Evolutionary conservation across 495 filamentous ascomycete species (phyloP).

Genomic region (Hapsidospora chrysogenum): DNA sequence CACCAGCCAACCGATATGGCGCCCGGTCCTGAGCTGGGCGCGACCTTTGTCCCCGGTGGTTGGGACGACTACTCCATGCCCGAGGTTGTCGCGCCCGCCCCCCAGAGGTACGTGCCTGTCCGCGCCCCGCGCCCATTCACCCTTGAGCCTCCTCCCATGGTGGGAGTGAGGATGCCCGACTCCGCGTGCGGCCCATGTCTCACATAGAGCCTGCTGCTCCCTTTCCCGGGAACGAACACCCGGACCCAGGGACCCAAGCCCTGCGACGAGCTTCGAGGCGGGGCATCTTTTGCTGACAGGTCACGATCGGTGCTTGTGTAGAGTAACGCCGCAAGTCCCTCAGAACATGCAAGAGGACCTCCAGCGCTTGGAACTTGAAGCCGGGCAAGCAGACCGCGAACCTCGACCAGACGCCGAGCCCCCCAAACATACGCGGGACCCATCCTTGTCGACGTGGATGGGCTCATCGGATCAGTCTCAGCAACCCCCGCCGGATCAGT

Average conservation of each 20-base stretch:
- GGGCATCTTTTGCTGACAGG: conserved; percentile 1
- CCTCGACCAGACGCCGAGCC: conserved; percentile 6
- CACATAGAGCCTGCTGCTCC: conserved; percentile 1
- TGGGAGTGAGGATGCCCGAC: no score
- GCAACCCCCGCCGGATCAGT: conserved; percentile 4
- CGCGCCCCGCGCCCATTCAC: not conserved
- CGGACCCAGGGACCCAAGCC: no score
- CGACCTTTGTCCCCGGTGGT: conserved; percentile 82
- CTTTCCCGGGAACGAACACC: no score
- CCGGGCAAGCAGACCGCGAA: conserved; percentile 29
- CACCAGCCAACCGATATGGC: not conserved
- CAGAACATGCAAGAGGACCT: conserved; percentile 82
- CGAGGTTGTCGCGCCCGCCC: conserved; percentile 47
- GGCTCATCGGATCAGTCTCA: conserved; percentile 14
- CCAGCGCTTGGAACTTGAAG: conserved; percentile 73
- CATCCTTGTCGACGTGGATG: conserved; percentile 14
- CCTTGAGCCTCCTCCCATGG: conserved; percentile 1
- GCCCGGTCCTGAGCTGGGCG: conserved; percentile 33
- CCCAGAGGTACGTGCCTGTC: conserved; percentile 53
- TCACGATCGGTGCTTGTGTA: conserved; percentile 7
- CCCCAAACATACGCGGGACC: conserved; percentile 9
- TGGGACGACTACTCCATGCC: conserved; percentile 78
- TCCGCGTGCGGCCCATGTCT: not conserved
- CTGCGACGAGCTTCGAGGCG: conserved; percentile 1
- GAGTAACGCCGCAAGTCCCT: conserved; percentile 43